Base-by-base conservation (phyloP, 768 basidiomycete species). In the Kwoniella newhampshirensis region DNA sequence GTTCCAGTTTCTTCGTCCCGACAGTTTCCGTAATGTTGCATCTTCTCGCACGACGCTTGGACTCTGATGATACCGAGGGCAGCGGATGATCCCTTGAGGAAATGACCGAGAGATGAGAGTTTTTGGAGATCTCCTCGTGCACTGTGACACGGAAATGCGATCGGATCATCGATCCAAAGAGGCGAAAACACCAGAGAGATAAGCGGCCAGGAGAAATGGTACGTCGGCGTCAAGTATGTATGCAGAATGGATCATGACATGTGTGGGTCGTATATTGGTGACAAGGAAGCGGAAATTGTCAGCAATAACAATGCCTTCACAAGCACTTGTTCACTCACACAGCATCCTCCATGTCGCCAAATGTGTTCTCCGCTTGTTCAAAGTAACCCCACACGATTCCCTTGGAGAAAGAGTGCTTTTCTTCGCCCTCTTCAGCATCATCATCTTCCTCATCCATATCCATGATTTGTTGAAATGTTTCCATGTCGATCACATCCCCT, bases 71-170 rank as follows among this genome's bases (percentile, higher is more conserved):
- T 83, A 25, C 96, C 94, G 42, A 99, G 82, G 2, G 93, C 90
- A 26, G 93, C 93, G 12, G 92, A 94, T 2, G 93, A 97, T 44
- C 94, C 94, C 77, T 98, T 99, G 72, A 98, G 85, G 78, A 89
- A 99, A 78, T 99, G 94, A 0, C 93, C 96, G 9, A 87, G 81
- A 17, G 79, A 77, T 2, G 88, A 87, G 17, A 99, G 83, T 53
- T 82, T 73, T 9, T 68, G 63, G 9, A 94, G 82, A 63, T 92
- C 82, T 60, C 85, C 82, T 21, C 67, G 75, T 36, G 67, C 67
- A 60, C 88, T 90, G 74, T 17, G 37, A n/a, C n/a, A n/a, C n/a
- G n/a, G n/a, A n/a, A n/a, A n/a, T n/a, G n/a, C n/a, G n/a, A n/a
- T n/a, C n/a, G n/a, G n/a, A n/a, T n/a, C n/a, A n/a, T n/a, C n/a